Evolutionary conservation across 2,329 filamentous ascomycete species (phyloP).

Genomic region (Achaetomium macrosporum): DNA sequence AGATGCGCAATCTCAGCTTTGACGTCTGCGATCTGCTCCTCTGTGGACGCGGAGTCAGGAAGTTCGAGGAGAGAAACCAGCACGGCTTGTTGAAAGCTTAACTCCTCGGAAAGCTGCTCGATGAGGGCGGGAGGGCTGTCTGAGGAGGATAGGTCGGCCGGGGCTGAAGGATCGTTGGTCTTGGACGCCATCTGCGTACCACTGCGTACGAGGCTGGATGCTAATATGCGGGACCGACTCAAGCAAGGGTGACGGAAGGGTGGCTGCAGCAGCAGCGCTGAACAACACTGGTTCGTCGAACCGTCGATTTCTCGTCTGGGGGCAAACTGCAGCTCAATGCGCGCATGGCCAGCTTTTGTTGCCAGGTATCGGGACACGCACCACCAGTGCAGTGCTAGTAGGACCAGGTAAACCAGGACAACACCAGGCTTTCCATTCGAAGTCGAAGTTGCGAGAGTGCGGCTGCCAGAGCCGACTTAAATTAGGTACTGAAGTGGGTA

Average conservation of each 20-base stretch:
- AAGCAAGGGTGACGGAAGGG: neutral
- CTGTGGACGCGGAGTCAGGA: slow-evolving; percentile 21
- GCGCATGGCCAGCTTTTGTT: too few relatives aligned
- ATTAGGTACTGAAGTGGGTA: too few relatives aligned
- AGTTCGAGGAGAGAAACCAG: slow-evolving; percentile 37
- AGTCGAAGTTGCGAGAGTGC: too few relatives aligned
- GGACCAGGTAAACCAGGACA: neutral
- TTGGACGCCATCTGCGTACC: slow-evolving; percentile 9
- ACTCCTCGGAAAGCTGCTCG: slow-evolving; percentile 34
- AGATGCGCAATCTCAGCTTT: slow-evolving; percentile 23
- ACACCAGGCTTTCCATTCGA: neutral
- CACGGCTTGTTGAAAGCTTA: slow-evolving; percentile 39
- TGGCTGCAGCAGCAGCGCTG: neutral
- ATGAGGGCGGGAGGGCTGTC: neutral
- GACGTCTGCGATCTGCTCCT: slow-evolving; percentile 26
- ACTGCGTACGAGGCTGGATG: neutral
- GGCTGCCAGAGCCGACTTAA: too few relatives aligned
- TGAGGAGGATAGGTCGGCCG: neutral
- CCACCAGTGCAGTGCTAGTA: too few relatives aligned
- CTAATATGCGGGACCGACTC: neutral
- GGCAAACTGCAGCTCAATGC: neutral
- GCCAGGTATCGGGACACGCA: too few relatives aligned
- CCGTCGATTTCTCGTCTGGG: neutral
- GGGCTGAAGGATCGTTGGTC: slow-evolving; percentile 4
- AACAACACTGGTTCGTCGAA: neutral